These are phyloP conservation scores for Saururus chinensis DNA, from an alignment of 164 flowering plant species.

Conservation along the genomic window DNA sequence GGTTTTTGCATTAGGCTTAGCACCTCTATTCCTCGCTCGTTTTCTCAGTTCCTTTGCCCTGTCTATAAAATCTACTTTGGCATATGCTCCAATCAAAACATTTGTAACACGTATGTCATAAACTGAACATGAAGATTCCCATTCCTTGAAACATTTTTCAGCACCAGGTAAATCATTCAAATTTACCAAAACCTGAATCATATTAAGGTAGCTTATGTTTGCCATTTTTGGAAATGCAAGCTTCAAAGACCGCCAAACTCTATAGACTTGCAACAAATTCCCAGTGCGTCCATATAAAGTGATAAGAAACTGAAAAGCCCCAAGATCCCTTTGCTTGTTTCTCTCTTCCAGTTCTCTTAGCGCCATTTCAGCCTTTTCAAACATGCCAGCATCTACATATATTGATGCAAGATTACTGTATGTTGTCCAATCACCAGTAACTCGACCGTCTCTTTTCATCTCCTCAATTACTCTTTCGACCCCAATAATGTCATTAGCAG, in stretches of 20 bases:
- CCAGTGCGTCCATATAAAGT: slow-evolving; percentile 71
- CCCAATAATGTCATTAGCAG: slow-evolving; percentile 62
- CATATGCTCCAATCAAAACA: slow-evolving; percentile 60
- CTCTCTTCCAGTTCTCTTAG: slow-evolving; percentile 78
- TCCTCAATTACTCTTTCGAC: slow-evolving; percentile 86
- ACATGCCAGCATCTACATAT: slow-evolving; percentile 62
- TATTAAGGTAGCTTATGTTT: slow-evolving; percentile 69
- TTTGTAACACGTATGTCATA: slow-evolving; percentile 79
- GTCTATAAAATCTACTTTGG: slow-evolving; percentile 33
- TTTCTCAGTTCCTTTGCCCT: slow-evolving; percentile 53
- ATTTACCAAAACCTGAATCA: slow-evolving; percentile 73
- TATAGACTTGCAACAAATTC: slow-evolving; percentile 66
- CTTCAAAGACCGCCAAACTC: slow-evolving; percentile 87
- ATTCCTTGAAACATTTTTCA: slow-evolving; percentile 75
- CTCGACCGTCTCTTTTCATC: slow-evolving; percentile 83
- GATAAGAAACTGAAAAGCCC: slow-evolving; percentile 70
- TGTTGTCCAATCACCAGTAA: slow-evolving; percentile 80
- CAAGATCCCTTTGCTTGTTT: slow-evolving; percentile 35
- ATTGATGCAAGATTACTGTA: slow-evolving; percentile 91
- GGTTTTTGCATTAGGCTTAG: slow-evolving; percentile 72
- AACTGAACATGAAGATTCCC: slow-evolving; percentile 52
- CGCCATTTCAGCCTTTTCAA: slow-evolving; percentile 71
- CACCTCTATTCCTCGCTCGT: slow-evolving; percentile 48
- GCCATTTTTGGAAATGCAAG: slow-evolving; percentile 66
- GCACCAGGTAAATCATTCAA: slow-evolving; percentile 89